phyloP scores from a whole-genome alignment of 495 filamentous ascomycete genomes.

The Penicillium canariense region DNA sequence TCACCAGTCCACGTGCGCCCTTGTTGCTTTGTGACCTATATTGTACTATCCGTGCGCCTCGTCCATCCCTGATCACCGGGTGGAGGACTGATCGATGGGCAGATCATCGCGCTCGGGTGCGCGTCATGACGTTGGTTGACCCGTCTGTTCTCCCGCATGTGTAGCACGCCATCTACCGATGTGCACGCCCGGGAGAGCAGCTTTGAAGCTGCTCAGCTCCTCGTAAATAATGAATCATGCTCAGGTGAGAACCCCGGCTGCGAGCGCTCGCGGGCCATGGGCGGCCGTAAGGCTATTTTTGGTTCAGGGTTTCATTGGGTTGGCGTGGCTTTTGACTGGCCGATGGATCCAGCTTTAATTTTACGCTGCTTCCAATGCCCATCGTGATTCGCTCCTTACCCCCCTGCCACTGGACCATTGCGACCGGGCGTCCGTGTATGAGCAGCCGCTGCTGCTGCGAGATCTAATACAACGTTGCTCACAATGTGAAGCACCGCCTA shows the following conservation, averaged over 20 bases:
- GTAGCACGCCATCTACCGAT: background rate
- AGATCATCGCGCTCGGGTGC: constrained; percentile 2
- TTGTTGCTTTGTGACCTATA: background rate
- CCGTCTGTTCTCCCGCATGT: background rate
- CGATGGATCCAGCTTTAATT: constrained; percentile 1
- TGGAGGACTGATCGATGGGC: background rate
- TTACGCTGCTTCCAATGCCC: background rate
- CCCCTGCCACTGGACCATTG: background rate
- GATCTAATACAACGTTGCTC: background rate
- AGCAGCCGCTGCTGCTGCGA: background rate
- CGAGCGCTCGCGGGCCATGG: background rate
- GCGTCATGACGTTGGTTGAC: constrained; percentile 4
- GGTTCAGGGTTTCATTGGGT: constrained; percentile 3
- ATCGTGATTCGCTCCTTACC: background rate
- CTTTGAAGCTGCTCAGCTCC: background rate
- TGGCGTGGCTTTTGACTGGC: constrained; percentile 7
- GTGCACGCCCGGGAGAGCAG: background rate
- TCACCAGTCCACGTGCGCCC: background rate
- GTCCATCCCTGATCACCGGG: constrained; percentile 2
- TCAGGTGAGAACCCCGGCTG: background rate
- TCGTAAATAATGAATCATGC: background rate
- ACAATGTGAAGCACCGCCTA: background rate
- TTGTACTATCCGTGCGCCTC: background rate
- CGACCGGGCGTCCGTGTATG: background rate
- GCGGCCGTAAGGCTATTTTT: constrained; percentile 4